Conservation (phyloP, 306 rosid species). For the Ochetophila trinervis region DNA sequence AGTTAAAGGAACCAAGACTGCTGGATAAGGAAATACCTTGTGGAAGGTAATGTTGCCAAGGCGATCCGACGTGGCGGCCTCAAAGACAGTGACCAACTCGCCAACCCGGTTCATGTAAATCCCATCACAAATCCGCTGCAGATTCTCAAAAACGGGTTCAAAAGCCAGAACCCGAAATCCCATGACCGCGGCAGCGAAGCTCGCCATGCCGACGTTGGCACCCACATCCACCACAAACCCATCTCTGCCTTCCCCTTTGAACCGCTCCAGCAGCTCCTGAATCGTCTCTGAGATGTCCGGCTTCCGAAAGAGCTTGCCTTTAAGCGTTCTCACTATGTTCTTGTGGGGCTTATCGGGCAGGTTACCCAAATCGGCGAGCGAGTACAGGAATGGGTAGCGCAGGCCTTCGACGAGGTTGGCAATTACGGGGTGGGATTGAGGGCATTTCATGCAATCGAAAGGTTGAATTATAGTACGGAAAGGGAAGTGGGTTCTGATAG, state of each 20-base stretch:
- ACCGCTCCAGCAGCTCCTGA: slow-evolving; percentile 67
- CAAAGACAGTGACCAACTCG: slow-evolving; percentile 73
- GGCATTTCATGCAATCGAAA: slow-evolving; percentile 66
- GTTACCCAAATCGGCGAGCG: slow-evolving; percentile 79
- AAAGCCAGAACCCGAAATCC: slow-evolving; percentile 79
- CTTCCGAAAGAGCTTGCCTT: slow-evolving; percentile 76
- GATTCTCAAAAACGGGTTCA: slow-evolving; percentile 87
- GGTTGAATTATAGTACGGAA: slow-evolving; percentile 45
- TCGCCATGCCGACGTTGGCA: slow-evolving; percentile 93
- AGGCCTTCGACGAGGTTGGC: slow-evolving; percentile 87
- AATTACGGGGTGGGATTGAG: slow-evolving; percentile 73
- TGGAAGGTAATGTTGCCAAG: slow-evolving; percentile 81
- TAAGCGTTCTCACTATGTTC: slow-evolving; percentile 70
- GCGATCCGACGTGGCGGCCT: slow-evolving; percentile 81
- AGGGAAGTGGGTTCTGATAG: slow-evolving; percentile 27
- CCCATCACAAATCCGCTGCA: slow-evolving; percentile 96
- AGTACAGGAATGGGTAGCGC: slow-evolving; percentile 68
- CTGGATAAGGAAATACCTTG: slow-evolving; percentile 44
- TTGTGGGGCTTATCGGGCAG: slow-evolving; percentile 94
- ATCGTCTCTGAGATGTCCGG: slow-evolving; percentile 82
- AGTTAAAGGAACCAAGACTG: neutral
- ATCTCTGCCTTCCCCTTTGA: slow-evolving; percentile 44
- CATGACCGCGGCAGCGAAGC: slow-evolving; percentile 90
- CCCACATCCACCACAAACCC: slow-evolving; percentile 90
- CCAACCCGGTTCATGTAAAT: slow-evolving; percentile 76